phyloP scores from a whole-genome alignment of 805 yeast genomes.

The Kodamaea kaohsiungensis region DNA sequence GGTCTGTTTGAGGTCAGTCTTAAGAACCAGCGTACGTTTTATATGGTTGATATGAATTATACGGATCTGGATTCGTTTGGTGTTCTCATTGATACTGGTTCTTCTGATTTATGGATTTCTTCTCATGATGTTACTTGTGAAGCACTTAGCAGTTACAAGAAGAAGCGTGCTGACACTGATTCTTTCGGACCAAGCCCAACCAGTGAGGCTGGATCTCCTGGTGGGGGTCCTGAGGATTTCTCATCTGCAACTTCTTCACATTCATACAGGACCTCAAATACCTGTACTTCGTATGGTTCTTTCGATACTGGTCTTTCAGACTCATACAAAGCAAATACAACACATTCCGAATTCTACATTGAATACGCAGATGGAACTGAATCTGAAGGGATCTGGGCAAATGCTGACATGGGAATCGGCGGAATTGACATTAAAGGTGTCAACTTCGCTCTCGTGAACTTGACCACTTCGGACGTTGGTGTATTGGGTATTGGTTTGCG shows the following conservation, averaged over 20 bases:
- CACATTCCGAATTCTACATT: constrained; percentile 44
- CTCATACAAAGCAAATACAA: constrained; percentile 39
- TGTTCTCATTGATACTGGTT: constrained; percentile 66
- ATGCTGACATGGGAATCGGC: constrained; percentile 57
- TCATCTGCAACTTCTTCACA: neutral
- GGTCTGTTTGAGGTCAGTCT: constrained; percentile 20
- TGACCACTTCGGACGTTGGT: constrained; percentile 16
- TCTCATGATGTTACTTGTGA: constrained; percentile 26
- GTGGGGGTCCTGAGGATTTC: neutral
- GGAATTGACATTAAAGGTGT: constrained; percentile 30
- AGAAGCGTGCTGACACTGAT: neutral
- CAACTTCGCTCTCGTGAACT: constrained; percentile 18
- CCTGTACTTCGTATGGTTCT: constrained; percentile 50
- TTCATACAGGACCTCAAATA: constrained; percentile 19
- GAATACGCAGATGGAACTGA: constrained; percentile 49
- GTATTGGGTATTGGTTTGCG: constrained; percentile 21
- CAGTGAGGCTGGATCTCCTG: neutral
- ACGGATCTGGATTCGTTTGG: constrained; percentile 27
- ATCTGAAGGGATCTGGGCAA: constrained; percentile 58
- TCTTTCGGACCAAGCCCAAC: neutral
- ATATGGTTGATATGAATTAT: constrained; percentile 24
- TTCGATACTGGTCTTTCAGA: constrained; percentile 43
- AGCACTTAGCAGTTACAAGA: neutral
- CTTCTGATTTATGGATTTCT: constrained; percentile 68
- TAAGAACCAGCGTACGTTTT: constrained; percentile 28